A percentile compares a stretch with the other conserved stretches of the same genome.
These are phyloP conservation scores for Peniophora sp. DNA, from an alignment of 1,284 basidiomycete species.

Conservation along the genomic window DNA sequence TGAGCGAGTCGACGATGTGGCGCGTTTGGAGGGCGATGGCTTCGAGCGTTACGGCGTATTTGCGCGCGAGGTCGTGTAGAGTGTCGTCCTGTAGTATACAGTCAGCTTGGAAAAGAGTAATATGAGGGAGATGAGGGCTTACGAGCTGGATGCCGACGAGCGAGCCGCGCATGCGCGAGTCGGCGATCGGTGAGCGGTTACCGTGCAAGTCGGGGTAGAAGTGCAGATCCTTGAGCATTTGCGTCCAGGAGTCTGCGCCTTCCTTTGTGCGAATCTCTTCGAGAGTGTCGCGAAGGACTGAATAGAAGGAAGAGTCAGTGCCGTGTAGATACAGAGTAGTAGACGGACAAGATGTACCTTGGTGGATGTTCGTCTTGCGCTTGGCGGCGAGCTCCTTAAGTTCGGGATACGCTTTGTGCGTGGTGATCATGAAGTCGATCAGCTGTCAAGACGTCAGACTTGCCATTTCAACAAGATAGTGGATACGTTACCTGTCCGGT, in stretches of 20 bases:
- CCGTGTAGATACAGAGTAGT: not conserved
- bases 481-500: slow-evolving; percentile 73
- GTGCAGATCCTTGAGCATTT: slow-evolving; percentile 85
- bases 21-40: slow-evolving; percentile 93
- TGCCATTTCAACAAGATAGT: not conserved
- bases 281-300: slow-evolving; percentile 71
- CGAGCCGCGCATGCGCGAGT: slow-evolving; percentile 88
- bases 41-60: slow-evolving; percentile 90
- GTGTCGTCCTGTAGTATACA: slow-evolving; percentile 48
- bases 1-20: slow-evolving; percentile 93
- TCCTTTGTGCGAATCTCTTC: slow-evolving; percentile 58
- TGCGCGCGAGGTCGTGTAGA: slow-evolving; percentile 78
- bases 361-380: slow-evolving; percentile 49
- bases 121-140: too few species aligned
- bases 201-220: slow-evolving; percentile 93
- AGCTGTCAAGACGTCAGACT: slow-evolving; percentile 36
- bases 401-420: slow-evolving; percentile 76
- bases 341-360: slow-evolving; percentile 27
- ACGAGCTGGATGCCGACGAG: slow-evolving; percentile 82
- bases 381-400: slow-evolving; percentile 53
- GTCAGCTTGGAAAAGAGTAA: slow-evolving; percentile 3
- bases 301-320: slow-evolving; percentile 15
- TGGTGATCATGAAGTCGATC: slow-evolving; percentile 92
- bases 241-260: slow-evolving; percentile 57
- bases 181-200: slow-evolving; percentile 95